Base-by-base conservation (phyloP, 2,329 filamentous ascomycete species). In the Cladosporium sp. region DNA sequence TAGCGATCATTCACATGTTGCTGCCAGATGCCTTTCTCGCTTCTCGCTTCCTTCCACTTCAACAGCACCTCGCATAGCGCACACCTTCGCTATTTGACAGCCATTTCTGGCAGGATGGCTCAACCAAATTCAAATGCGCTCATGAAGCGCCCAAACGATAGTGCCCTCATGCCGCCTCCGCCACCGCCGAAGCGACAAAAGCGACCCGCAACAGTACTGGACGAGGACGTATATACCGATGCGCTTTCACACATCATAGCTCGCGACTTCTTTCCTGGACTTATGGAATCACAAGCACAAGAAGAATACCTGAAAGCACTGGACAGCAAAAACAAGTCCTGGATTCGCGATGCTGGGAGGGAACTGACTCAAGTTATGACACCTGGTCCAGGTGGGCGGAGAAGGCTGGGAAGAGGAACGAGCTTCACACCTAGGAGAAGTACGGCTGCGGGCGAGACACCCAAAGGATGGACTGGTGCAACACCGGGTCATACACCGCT, bases 231-330 rank as follows among this genome's bases (percentile, higher is more conserved):
- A 54, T 99, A 99, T 73, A 94, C 91, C 2, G 86, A 91, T 58
- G 89, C 90, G 1, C 80, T 99, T 25, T 96, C 92, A 0, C 88
- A 94, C 65, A 97, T 99, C 70, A 96, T 99, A 62, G 90, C 91
- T 9, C 86, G 94, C 63, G 94, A 99, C 78, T 99, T 96, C 78
- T 99, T 97, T 68, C 94, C 94, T 0, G 94, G 93, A 0, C 80
- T 99, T 0, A 77, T 92, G 4, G 91, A 97, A 71, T 87, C 86
- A 13, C 86, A 96, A 66, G 88, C 87, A 0, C 91, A 97, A 71
- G 87, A 91, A 70, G 94, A 99, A 67, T 97, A 97, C 65, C 79
- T 99, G 28, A 88, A 95, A 68, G 94, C 94, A 0, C 76, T 97
- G 8, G 91, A 96, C 8, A 96, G 92, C 15, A 88, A 88, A 58